These are phyloP conservation scores for Saitozyma podzolica DNA, from an alignment of 768 basidiomycete genomes.

Conservation along the genomic window DNA sequence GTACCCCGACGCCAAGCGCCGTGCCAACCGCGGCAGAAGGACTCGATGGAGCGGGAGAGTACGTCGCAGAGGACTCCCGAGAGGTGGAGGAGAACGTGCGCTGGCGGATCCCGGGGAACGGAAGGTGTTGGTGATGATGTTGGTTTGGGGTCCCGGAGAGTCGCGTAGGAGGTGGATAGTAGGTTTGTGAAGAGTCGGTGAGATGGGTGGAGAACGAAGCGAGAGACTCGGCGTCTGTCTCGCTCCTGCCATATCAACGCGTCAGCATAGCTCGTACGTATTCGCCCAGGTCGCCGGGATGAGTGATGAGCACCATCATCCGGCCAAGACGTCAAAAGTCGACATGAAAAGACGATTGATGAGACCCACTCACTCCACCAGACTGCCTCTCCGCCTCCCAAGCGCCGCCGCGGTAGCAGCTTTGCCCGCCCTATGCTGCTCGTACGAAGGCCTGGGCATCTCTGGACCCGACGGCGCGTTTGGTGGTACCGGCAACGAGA, in stretches of 20 bases:
- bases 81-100: too few relatives aligned
- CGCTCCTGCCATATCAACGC: conserved; percentile 6
- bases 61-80: too few relatives aligned
- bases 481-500: too few relatives aligned
- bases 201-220: conserved; percentile 11
- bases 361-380: conserved; percentile 13
- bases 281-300: not conserved
- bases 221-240: conserved; percentile 25
- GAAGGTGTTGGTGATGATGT: not conserved
- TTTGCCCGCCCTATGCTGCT: conserved; percentile 5
- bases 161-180: conserved; percentile 1
- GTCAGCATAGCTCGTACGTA: not conserved
- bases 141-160: not conserved
- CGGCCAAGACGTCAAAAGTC: too few relatives aligned
- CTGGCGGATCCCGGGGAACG: too few relatives aligned
- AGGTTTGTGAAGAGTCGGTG: conserved; percentile 1
- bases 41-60: too few relatives aligned
- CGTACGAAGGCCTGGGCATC: conserved; percentile 3
- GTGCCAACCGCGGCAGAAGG: too few relatives aligned
- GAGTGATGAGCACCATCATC: not conserved
- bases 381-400: conserved; percentile 3
- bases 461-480: too few relatives aligned
- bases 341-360: not conserved
- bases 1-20: too few relatives aligned
- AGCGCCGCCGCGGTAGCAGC: not conserved